Conservation (phyloP, 805 yeast genomes). For the Yarrowia hollandica region DNA sequence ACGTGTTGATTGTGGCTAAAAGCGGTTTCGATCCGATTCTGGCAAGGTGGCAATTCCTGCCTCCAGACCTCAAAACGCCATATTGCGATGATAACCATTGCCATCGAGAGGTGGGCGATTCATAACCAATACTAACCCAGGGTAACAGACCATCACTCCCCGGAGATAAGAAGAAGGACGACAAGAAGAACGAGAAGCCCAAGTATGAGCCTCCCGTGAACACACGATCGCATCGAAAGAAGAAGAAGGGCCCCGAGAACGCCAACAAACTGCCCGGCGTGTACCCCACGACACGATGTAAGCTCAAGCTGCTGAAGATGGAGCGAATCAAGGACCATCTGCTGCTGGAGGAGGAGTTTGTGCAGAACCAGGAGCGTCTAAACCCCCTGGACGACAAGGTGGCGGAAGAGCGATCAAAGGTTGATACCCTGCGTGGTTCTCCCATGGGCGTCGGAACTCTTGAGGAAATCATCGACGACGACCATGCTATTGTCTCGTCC, state of each 20-base stretch:
- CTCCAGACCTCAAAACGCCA: too few relatives aligned
- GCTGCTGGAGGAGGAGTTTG: constrained; percentile 92
- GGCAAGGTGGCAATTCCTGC: constrained; percentile 13
- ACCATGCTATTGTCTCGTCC: constrained; percentile 96
- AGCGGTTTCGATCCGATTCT: not conserved
- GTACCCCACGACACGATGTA: constrained; percentile 90
- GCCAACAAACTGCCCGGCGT: constrained; percentile 85
- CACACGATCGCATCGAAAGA: constrained; percentile 85
- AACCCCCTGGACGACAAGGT: constrained; percentile 96
- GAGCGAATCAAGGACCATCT: constrained; percentile 97
- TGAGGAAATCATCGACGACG: constrained; percentile 97
- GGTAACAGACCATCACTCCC: constrained; percentile 42
- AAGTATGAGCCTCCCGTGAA: constrained; percentile 99
- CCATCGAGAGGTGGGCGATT: too few relatives aligned
- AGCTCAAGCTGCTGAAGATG: constrained; percentile 82
- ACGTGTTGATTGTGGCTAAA: not conserved
- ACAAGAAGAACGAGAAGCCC: constrained; percentile 55
- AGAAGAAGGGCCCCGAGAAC: constrained; percentile 82
- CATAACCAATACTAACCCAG: constrained; percentile 30
- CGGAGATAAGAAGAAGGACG: constrained; percentile 40
- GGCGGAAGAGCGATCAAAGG: constrained; percentile 91
- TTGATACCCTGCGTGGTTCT: constrained; percentile 92
- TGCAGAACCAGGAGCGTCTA: constrained; percentile 88
- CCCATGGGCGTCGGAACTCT: constrained; percentile 96
- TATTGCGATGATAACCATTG: too few relatives aligned